Evolutionary conservation across 768 basidiomycete species (phyloP).

Genomic region (Boletellus emodensis): DNA sequence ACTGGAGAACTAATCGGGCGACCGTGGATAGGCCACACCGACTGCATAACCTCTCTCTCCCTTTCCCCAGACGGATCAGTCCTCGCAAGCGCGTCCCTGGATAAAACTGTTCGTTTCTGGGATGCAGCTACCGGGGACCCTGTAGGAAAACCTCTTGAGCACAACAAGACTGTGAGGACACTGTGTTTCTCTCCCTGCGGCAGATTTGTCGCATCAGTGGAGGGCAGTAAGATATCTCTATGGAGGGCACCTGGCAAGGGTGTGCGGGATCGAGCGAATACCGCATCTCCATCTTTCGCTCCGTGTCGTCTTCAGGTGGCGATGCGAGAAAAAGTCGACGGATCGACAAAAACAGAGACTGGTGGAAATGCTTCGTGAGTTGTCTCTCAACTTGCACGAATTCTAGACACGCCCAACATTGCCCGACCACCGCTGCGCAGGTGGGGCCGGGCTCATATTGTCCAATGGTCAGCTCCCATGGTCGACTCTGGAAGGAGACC

Average conservation of each 20-base stretch:
- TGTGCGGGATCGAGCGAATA: too few relatives aligned
- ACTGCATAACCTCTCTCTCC: too few relatives aligned
- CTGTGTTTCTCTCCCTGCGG: constrained; percentile 8
- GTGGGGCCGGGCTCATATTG: constrained; percentile 2
- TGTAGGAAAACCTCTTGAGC: too few relatives aligned
- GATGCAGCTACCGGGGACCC: too few relatives aligned
- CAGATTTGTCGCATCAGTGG: neutral
- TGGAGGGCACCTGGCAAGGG: neutral
- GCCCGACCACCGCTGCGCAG: neutral
- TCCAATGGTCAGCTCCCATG: constrained; percentile 3
- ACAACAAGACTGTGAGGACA: too few relatives aligned
- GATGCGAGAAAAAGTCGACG: neutral
- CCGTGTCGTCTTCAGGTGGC: neutral
- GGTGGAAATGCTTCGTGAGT: constrained; percentile 9
- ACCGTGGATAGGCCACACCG: too few relatives aligned
- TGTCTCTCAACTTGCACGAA: neutral
- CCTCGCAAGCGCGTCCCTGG: too few relatives aligned
- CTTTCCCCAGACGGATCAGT: too few relatives aligned
- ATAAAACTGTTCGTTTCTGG: too few relatives aligned
- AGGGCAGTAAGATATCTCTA: neutral
- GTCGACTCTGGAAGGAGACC: constrained; percentile 11
- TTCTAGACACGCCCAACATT: accelerated
- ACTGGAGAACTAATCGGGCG: too few relatives aligned
- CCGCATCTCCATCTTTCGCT: neutral
- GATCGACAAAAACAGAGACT: constrained; percentile 1